A percentile compares a stretch with the other conserved stretches of the same genome.
phyloP scores from a whole-genome alignment of 805 yeast genomes.

The Suhomyces sp. region DNA sequence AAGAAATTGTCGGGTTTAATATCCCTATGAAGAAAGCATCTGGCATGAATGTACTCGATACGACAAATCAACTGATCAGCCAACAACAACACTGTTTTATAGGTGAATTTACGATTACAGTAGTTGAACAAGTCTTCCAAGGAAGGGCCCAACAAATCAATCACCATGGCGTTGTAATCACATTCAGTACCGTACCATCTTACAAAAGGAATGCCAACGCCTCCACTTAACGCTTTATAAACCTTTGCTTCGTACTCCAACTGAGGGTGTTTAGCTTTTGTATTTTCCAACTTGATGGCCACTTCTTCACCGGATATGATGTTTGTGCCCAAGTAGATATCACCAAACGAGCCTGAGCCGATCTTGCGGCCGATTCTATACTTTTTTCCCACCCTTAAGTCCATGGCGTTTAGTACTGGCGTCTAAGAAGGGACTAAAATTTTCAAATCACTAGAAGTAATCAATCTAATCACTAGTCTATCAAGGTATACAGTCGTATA shows the following conservation, averaged over 20 bases:
- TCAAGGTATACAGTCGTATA: neutral
- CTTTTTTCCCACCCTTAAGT: conserved; percentile 89
- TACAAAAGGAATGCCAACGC: conserved; percentile 95
- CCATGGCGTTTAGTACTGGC: too few species aligned
- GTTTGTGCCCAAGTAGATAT: conserved; percentile 89
- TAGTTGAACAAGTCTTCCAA: conserved; percentile 94
- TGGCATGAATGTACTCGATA: conserved; percentile 91
- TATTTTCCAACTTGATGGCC: conserved; percentile 90
- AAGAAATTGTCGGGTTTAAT: conserved; percentile 81
- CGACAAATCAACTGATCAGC: conserved; percentile 95
- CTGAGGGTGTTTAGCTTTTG: conserved; percentile 93
- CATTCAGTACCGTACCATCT: conserved; percentile 97
- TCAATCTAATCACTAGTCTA: too few species aligned
- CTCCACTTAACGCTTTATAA: conserved; percentile 90
- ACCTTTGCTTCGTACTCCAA: conserved; percentile 96
- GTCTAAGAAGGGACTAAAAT: too few species aligned
- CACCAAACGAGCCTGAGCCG: conserved; percentile 97
- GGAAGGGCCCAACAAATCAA: conserved; percentile 92
- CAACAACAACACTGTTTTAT: conserved; percentile 85
- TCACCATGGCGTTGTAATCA: conserved; percentile 95
- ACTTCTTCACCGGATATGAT: conserved; percentile 96
- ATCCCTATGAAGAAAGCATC: conserved; percentile 84
- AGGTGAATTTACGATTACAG: conserved; percentile 89
- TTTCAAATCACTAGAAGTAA: too few species aligned
- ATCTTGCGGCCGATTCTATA: conserved; percentile 91